phyloP scores from a whole-genome alignment of 1,284 basidiomycete species.

The Leccinum huronense region DNA sequence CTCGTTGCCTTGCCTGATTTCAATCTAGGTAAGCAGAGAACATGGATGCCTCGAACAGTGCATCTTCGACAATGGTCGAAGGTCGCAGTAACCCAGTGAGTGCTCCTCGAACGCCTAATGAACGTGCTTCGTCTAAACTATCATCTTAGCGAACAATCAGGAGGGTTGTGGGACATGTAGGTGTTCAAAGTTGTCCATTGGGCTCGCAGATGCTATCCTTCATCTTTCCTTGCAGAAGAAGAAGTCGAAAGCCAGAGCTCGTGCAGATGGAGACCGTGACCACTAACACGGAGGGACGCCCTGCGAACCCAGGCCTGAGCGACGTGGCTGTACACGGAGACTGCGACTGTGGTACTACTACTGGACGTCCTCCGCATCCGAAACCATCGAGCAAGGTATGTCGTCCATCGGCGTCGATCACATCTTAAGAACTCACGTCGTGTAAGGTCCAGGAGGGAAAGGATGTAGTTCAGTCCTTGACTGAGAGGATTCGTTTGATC shows the following conservation, averaged over 20 bases:
- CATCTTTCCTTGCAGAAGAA: background rate
- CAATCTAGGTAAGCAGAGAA: too few relatives aligned
- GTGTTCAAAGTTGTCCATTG: background rate
- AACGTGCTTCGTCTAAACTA: background rate
- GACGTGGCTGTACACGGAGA: background rate
- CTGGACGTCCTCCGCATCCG: background rate
- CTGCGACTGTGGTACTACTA: background rate
- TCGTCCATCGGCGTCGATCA: background rate
- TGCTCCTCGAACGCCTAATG: background rate
- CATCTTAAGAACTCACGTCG: background rate
- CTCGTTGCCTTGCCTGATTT: background rate
- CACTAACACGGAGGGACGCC: background rate
- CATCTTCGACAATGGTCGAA: background rate
- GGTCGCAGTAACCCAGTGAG: background rate
- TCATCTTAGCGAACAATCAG: background rate
- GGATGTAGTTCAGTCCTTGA: background rate
- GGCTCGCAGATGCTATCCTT: background rate
- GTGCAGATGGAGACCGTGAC: background rate
- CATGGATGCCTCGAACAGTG: too few relatives aligned
- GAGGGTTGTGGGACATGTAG: background rate
- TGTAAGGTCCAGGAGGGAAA: background rate
- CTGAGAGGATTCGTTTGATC: background rate
- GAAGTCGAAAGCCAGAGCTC: background rate
- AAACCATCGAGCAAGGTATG: background rate
- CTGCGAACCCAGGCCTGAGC: background rate